phyloP scores from a whole-genome alignment of 139 green algal species.

The Chlorella sorokiniana region DNA sequence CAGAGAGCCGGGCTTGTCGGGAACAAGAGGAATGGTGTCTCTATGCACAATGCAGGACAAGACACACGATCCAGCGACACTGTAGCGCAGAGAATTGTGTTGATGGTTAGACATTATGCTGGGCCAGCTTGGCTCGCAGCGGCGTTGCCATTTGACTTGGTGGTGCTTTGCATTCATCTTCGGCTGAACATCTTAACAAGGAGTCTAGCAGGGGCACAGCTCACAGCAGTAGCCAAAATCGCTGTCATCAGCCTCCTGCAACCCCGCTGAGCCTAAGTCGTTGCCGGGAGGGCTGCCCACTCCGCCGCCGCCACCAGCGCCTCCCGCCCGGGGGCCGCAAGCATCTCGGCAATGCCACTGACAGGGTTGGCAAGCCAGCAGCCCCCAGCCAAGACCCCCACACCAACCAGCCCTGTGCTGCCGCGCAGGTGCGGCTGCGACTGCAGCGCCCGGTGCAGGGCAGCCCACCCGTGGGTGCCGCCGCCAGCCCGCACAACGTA shows the following conservation, averaged over 20 bases:
- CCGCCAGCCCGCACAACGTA: slow-evolving; percentile 32
- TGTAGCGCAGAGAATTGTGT: too few relatives aligned
- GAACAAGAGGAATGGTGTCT: too few relatives aligned
- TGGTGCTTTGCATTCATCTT: too few relatives aligned
- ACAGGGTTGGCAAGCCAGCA: slow-evolving; percentile 8
- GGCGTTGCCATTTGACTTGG: too few relatives aligned
- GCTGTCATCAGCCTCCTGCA: slow-evolving; percentile 33
- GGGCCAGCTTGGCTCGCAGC: too few relatives aligned
- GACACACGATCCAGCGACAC: too few relatives aligned
- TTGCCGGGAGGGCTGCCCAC: background rate
- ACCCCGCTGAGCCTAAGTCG: background rate
- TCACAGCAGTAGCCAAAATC: slow-evolving; percentile 37
- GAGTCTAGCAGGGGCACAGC: background rate
- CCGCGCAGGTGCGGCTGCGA: background rate
- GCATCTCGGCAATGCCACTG: slow-evolving; percentile 29
- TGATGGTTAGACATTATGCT: too few relatives aligned
- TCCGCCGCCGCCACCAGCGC: slow-evolving; percentile 16
- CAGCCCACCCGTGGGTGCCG: slow-evolving; percentile 14
- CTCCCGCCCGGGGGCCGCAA: slow-evolving; percentile 34
- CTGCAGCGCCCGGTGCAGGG: slow-evolving; percentile 3
- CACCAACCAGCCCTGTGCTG: background rate
- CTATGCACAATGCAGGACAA: too few relatives aligned
- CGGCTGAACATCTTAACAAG: too few relatives aligned
- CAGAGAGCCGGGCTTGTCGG: too few relatives aligned
- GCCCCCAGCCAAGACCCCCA: slow-evolving; percentile 20